A percentile compares a stretch with the other conserved stretches of the same genome.
These are phyloP conservation scores for Exophiala sp. DNA, from an alignment of 2,329 filamentous ascomycete genomes.

Conservation along the genomic window DNA sequence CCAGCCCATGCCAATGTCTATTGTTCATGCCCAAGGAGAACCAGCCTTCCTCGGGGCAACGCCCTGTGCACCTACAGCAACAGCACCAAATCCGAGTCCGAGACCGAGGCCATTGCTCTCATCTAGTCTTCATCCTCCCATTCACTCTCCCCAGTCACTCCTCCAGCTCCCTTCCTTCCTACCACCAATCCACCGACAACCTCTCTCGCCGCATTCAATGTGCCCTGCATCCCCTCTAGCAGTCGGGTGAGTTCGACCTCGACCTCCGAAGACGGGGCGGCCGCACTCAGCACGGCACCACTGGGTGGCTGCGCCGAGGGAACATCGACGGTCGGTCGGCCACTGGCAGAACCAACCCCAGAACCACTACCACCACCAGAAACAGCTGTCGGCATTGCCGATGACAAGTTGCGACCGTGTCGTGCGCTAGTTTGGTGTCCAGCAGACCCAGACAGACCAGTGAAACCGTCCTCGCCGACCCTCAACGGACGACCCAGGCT, in stretches of 20 bases:
- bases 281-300: conserved; percentile 36
- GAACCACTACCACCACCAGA: background rate
- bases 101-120: background rate
- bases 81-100: background rate
- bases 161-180: conserved; percentile 3
- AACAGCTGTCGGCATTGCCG: background rate
- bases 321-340: conserved; percentile 33
- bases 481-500: conserved; percentile 13
- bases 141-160: conserved; percentile 17
- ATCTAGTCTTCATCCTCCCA: conserved; percentile 18
- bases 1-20: too few relatives aligned
- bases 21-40: too few relatives aligned
- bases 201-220: conserved; percentile 36
- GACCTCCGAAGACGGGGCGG: conserved; percentile 35
- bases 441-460: conserved; percentile 9
- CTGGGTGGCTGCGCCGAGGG: conserved; percentile 38
- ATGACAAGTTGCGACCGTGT: background rate
- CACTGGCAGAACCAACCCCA: background rate
- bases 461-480: conserved; percentile 19
- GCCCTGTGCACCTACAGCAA: background rate
- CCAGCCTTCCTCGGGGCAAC: too few relatives aligned
- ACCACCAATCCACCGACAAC: conserved; percentile 28
- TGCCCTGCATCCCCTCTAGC: conserved; percentile 37
- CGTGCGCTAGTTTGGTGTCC: background rate
- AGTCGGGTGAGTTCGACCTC: conserved; percentile 39